Percentiles rank a stretch among this genome's conserved stretches.
These are phyloP conservation scores for Tephrocybe sp. DNA, from an alignment of 768 basidiomycete species.

Conservation along the genomic window DNA sequence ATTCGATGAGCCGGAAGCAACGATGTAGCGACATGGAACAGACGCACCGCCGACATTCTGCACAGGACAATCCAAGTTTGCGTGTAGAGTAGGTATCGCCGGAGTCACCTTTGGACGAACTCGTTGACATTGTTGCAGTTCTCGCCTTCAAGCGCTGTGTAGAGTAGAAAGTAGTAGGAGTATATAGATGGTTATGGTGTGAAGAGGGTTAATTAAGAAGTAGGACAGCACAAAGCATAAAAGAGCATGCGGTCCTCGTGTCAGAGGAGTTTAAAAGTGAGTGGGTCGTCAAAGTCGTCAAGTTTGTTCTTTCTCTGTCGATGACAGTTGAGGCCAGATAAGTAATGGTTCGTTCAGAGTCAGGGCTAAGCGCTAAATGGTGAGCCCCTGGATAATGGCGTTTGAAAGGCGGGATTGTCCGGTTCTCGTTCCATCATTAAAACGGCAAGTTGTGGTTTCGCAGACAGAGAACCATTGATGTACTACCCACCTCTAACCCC, in stretches of 20 bases:
- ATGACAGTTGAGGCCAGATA: background rate
- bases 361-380: no score
- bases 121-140: constrained; percentile 12
- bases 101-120: constrained; percentile 10
- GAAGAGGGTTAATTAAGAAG: background rate
- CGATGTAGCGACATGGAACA: background rate
- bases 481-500: no score
- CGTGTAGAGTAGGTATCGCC: constrained; percentile 22
- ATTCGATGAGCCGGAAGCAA: background rate
- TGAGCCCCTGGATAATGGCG: background rate
- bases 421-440: constrained; percentile 1
- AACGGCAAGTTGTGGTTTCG: background rate
- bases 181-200: background rate
- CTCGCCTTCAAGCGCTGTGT: background rate
- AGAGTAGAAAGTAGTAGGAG: background rate
- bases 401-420: constrained; percentile 12
- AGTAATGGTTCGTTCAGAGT: background rate
- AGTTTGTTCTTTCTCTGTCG: background rate
- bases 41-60: constrained; percentile 49
- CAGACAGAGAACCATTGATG: background rate
- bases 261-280: background rate
- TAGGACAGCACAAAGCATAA: background rate
- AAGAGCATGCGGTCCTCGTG: background rate
- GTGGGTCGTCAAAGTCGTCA: background rate
- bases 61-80: constrained; percentile 47